phyloP scores from a whole-genome alignment of 305 asterid genomes.

The Solanum chacoense region DNA sequence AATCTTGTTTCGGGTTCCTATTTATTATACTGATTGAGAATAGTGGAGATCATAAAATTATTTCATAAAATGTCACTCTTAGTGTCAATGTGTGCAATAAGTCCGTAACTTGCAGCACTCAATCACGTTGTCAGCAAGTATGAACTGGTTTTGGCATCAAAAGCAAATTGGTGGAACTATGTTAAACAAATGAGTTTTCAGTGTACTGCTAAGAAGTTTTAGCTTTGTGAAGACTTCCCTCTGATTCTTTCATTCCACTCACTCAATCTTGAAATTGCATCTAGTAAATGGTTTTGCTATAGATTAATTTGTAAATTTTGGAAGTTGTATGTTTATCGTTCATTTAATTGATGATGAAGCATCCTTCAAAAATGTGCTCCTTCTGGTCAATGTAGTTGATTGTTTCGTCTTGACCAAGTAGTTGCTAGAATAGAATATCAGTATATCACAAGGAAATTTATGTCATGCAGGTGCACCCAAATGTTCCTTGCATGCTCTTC shows the following conservation, averaged over 20 bases:
- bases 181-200: neutral
- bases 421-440: neutral
- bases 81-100: neutral
- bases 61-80: neutral
- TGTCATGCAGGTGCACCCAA: constrained; percentile 81
- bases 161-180: neutral
- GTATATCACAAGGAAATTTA: neutral
- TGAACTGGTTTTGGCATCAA: neutral
- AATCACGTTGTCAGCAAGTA: neutral
- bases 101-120: neutral
- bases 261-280: neutral
- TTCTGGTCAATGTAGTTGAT: neutral
- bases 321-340: neutral
- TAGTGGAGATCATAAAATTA: neutral
- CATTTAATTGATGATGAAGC: neutral
- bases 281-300: neutral
- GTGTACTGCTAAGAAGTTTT: neutral
- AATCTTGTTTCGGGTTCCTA: neutral
- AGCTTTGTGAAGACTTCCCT: neutral
- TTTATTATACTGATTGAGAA: neutral
- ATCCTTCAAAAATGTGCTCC: neutral
- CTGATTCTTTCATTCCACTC: neutral
- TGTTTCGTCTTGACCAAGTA: neutral
- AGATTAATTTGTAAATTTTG: neutral
- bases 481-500: constrained; percentile 98